Evolutionary conservation across 169 alveolate genomes (phyloP).

Genomic region (Babesia caballi): DNA sequence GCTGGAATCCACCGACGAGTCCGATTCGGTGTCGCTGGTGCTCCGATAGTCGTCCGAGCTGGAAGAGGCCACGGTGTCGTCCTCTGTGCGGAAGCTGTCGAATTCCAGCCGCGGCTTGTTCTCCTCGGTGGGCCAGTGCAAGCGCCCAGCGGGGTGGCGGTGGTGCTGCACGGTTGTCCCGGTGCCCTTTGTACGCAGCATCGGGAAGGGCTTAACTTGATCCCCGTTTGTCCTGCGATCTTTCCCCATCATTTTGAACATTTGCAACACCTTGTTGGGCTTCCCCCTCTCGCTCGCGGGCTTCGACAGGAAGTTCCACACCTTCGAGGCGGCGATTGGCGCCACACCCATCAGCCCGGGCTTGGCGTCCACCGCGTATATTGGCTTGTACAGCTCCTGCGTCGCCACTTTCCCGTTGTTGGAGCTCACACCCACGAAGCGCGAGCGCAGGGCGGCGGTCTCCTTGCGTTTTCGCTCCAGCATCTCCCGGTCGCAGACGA

Average conservation of each 20-base stretch:
- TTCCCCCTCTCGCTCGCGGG: not conserved
- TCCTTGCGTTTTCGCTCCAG: constrained; percentile 19
- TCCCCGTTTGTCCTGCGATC: not conserved
- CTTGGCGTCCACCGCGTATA: constrained; percentile 24
- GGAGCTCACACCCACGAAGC: constrained; percentile 30
- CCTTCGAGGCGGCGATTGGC: not conserved
- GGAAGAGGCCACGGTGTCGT: not conserved
- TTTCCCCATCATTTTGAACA: not conserved
- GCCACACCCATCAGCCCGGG: not conserved
- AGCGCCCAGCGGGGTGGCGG: not conserved
- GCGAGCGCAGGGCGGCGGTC: constrained; percentile 26
- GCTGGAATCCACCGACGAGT: not conserved
- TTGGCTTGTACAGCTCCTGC: constrained; percentile 46
- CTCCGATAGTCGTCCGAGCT: not conserved
- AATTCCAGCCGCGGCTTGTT: not conserved
- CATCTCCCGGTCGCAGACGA: constrained; percentile 22
- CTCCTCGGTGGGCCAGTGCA: not conserved
- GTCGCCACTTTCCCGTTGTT: constrained; percentile 49
- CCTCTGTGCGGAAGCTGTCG: not conserved
- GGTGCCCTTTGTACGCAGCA: not conserved
- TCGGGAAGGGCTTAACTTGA: not conserved
- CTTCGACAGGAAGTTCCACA: not conserved
- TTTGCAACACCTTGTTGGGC: not conserved
- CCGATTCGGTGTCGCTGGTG: not conserved
- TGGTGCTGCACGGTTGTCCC: not conserved